These are phyloP conservation scores for Penicillium coffeae DNA, from an alignment of 495 filamentous ascomycete species.

Conservation along the genomic window DNA sequence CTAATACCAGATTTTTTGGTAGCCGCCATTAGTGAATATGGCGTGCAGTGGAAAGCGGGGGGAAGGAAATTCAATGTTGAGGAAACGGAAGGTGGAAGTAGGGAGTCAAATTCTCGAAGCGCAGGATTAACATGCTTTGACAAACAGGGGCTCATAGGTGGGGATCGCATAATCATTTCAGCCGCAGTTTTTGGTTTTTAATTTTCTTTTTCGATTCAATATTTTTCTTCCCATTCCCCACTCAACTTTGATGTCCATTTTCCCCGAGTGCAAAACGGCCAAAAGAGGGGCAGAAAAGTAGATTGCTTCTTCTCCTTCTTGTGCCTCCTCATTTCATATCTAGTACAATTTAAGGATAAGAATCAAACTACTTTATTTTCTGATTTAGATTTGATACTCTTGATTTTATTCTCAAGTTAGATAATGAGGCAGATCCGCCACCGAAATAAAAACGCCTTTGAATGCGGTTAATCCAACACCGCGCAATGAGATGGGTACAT, in stretches of 20 bases:
- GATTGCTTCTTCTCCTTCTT: too few relatives aligned
- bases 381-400: too few relatives aligned
- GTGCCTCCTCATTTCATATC: too few relatives aligned
- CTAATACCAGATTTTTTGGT: slow-evolving; percentile 7
- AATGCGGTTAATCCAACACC: too few relatives aligned
- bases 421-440: too few relatives aligned
- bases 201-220: slow-evolving; percentile 2
- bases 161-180: slow-evolving; percentile 4
- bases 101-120: slow-evolving; percentile 4
- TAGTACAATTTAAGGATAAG: too few relatives aligned
- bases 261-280: slow-evolving; percentile 6
- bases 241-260: slow-evolving; percentile 7
- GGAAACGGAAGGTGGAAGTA: slow-evolving; percentile 11
- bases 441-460: too few relatives aligned
- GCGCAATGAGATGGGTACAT: too few relatives aligned
- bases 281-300: too few relatives aligned
- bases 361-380: too few relatives aligned
- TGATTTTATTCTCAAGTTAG: too few relatives aligned
- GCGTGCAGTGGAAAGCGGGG: slow-evolving; percentile 14
- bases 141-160: slow-evolving; percentile 4
- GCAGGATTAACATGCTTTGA: slow-evolving; percentile 8
- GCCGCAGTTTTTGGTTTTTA: background rate
- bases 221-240: slow-evolving; percentile 4
- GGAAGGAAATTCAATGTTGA: slow-evolving; percentile 15
- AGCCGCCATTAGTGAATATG: slow-evolving; percentile 15